Evolutionary conservation across 352 stramenopile species (phyloP).

Genomic region (Phytophthora constricta): DNA sequence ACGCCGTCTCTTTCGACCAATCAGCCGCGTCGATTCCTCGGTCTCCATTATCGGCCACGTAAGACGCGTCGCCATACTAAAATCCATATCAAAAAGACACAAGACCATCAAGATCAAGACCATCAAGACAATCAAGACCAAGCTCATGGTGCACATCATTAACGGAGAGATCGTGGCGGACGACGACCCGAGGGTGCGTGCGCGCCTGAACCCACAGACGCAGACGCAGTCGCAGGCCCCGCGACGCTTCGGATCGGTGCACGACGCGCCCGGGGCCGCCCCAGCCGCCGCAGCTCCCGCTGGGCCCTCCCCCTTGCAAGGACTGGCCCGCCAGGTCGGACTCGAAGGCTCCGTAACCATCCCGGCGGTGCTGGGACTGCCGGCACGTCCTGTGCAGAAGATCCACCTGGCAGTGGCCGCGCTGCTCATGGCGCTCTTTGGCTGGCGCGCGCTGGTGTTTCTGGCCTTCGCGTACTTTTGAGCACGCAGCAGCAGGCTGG

Average conservation of each 20-base stretch:
- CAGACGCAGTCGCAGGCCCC: constrained; percentile 6
- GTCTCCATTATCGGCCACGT: no score
- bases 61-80: no score
- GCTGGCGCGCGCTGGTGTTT: constrained; percentile 79
- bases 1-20: no score
- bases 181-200: constrained; percentile 78
- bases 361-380: constrained; percentile 63
- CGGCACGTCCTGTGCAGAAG: constrained; percentile 67
- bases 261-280: constrained; percentile 17
- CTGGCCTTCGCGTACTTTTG: constrained; percentile 72
- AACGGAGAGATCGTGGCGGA: constrained; percentile 89
- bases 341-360: constrained; percentile 71
- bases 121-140: neutral
- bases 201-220: constrained; percentile 28
- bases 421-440: constrained; percentile 65
- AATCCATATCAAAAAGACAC: neutral
- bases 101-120: neutral
- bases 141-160: constrained; percentile 87
- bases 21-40: no score
- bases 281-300: constrained; percentile 7
- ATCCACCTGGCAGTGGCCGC: constrained; percentile 67
- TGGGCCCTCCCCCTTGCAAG: constrained; percentile 50
- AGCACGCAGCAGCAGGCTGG: no score
- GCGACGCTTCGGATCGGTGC: constrained; percentile 39
- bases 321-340: constrained; percentile 55